Base-by-base conservation (phyloP, 306 rosid genomes). In the Purshia tridentata region DNA sequence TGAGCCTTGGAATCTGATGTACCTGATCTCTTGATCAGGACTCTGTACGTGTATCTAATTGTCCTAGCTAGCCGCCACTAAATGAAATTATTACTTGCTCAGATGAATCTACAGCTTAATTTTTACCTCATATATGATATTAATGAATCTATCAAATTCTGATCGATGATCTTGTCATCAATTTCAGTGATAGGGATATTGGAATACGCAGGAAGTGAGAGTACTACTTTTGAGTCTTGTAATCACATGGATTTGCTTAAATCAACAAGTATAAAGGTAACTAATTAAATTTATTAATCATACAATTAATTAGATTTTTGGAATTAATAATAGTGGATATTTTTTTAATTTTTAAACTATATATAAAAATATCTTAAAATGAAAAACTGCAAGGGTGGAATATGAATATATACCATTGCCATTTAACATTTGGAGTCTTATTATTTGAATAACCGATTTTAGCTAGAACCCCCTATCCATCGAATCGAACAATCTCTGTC, bases 231-330 rank as follows among this genome's bases (percentile, higher is more conserved):
- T 75, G 72, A 51, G 76, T 67, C 73, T 41, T 60, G 46, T 66
- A 19, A 41, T 75, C 72, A 68, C 64, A 48, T 48, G 83, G 77
- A 64, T 60, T 81, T 81, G 81, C 73, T 56, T 72, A 78, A 76
- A 48, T 53, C 75, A 67, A 72, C 75, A 72, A 74, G 57, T 72
- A 14, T 10, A 40, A 44, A 20, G 60, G 19, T 42, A 9, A 16
- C 4, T 47, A 47, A 47, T 13, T 47, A 47, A 29, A 29, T 29
- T 29, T 1, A 29, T 1, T 29, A 29, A 29, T 29, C 35, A 29
- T 29, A 29, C 29, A 29, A 29, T 29, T 3, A 29, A 29, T 29
- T 29, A 29, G 35, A 3, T 3, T 29, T 29, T 1, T 29, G 35
- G 35, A 29, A n/a, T n/a, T n/a, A n/a, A n/a, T n/a, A n/a, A n/a